Conservation (phyloP, 2,329 filamentous ascomycete species). For the Aspergillus sergii region DNA sequence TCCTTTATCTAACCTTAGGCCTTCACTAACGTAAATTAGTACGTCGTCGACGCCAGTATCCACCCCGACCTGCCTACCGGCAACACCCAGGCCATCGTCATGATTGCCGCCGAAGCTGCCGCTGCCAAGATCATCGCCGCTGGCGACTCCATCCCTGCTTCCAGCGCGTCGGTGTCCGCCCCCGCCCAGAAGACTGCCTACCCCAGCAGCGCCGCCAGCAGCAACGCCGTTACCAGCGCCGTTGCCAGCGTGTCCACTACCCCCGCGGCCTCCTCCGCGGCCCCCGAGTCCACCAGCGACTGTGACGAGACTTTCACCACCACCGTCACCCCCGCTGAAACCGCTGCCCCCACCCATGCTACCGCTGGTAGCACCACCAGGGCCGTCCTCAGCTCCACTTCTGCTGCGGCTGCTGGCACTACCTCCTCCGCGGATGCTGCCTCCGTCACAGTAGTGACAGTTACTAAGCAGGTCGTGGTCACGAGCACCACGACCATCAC, state of each 20-base stretch:
- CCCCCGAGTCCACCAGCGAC: not conserved
- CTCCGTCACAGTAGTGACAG: slow-evolving; percentile 5
- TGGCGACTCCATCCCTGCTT: slow-evolving; percentile 1
- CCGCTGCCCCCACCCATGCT: not conserved
- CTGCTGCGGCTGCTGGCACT: slow-evolving; percentile 1
- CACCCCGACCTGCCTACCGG: slow-evolving; percentile 69
- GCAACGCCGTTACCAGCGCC: not conserved
- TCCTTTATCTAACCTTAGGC: no score
- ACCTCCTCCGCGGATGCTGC: slow-evolving; percentile 1
- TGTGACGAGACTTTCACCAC: not conserved
- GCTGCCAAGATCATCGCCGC: slow-evolving; percentile 53
- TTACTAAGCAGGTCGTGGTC: slow-evolving; percentile 9
- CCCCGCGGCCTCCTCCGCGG: not conserved
- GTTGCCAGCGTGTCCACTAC: not conserved
- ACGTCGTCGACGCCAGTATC: slow-evolving; percentile 68
- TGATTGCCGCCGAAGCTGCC: slow-evolving; percentile 64
- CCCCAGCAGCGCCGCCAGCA: not conserved
- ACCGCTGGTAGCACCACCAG: not conserved
- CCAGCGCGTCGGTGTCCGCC: not conserved
- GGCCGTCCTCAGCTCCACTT: not conserved
- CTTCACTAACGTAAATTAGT: slow-evolving; percentile 31
- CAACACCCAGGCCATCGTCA: slow-evolving; percentile 67
- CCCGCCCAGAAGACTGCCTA: slow-evolving; percentile 5
- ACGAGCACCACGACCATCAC: slow-evolving; percentile 13
- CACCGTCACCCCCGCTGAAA: not conserved